Evolutionary conservation across 1,284 basidiomycete species (phyloP), one percentile per base, ranked within the genome.

Genomic region (Trametes sp.): DNA sequence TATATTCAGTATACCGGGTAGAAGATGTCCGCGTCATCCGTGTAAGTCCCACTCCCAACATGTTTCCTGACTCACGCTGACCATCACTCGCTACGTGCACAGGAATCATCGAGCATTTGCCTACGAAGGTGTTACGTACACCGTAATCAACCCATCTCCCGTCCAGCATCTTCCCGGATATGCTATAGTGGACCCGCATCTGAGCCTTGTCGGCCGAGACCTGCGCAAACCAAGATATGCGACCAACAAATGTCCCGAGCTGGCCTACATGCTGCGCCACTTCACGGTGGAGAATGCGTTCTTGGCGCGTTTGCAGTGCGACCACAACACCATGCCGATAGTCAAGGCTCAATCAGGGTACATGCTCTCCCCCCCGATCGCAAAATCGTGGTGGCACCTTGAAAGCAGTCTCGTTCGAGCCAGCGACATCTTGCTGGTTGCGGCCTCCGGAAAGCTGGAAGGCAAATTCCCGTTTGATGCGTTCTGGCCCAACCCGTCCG

Each of bases 121-220:
- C 11, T 29, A 48, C 14, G 7, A 23, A 2, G 45, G 45, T 3
- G 52, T 41, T 9, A 28, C 28, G 7, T 54, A 38, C 52, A 54
- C 52, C 36, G 35, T 54, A 23, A 41, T 54, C 21, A 41, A 54
- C 10, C 52, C 52, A n/a, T 41, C 52, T 14, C 24, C 52, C 8
- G 23, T 11, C 24, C 35, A 54, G 23, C 38, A 41, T 24, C 33
- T 53, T 1, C 51, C 51, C 3, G 35, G 51, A 2, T 33, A 33
- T n/a, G 36, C 51, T 16, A 28, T 41, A 11, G 21, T 41, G 2
- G 51, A 53, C 14, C 51, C 51, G 6, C 21, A 36, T 9, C 23
- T 38, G 2, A 53, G 28, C 33, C 36, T 53, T 4, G 24, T 19
- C 24, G 51, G 51, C 13, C 51, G 51, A 10, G 36, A 53, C 14